Evolutionary conservation across 208 protist genomes (phyloP).

Genomic region (Trypanosoma platydactyli): DNA sequence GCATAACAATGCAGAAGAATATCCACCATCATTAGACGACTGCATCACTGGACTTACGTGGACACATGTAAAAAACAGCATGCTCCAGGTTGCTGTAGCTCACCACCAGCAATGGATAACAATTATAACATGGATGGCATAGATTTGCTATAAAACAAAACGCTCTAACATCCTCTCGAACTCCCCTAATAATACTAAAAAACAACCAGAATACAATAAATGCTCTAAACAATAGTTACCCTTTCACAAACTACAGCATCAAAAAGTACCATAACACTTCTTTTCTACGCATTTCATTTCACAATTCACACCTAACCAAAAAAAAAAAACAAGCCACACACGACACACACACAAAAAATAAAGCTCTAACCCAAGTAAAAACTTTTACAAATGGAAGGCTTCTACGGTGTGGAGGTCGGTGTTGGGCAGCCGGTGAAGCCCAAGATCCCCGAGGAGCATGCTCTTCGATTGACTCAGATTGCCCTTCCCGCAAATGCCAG

Average conservation of each 20-base stretch:
- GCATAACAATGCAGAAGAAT: not conserved
- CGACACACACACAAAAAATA: no score
- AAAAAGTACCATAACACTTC: no score
- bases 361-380: no score
- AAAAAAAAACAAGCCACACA: no score
- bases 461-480: slow-evolving; percentile 85
- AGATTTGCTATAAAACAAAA: no score
- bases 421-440: slow-evolving; percentile 77
- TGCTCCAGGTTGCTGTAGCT: slow-evolving; percentile 37
- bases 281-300: no score
- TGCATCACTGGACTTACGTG: slow-evolving; percentile 41
- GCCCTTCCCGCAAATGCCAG: slow-evolving; percentile 81
- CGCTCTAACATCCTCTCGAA: no score
- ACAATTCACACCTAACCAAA: no score
- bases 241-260: not conserved
- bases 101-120: slow-evolving; percentile 50
- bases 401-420: slow-evolving; percentile 77
- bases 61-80: slow-evolving; percentile 18
- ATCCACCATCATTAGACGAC: slow-evolving; percentile 31
- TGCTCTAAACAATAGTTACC: not conserved
- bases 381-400: slow-evolving; percentile 81
- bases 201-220: no score
- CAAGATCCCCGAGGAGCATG: slow-evolving; percentile 80
- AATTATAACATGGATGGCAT: slow-evolving; percentile 41
- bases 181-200: no score